Evolutionary conservation across 2,329 filamentous ascomycete species (phyloP).

Genomic region (Fusarium drepaniforme): DNA sequence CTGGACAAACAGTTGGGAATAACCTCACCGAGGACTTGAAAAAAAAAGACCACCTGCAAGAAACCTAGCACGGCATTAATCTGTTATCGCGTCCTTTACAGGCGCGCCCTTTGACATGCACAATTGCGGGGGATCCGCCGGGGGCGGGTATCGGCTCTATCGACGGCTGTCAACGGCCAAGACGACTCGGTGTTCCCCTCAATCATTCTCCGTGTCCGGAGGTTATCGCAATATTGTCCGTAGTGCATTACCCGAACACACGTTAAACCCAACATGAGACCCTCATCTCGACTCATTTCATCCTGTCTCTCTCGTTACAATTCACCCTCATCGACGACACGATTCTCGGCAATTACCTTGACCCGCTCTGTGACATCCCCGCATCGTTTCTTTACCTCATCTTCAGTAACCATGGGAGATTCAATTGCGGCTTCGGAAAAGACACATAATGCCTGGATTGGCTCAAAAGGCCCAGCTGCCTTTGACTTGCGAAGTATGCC

Average conservation of each 20-base stretch:
- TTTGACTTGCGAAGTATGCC: conserved; percentile 56
- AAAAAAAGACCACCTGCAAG: not conserved
- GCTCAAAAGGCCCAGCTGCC: conserved; percentile 52
- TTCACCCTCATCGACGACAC: not conserved
- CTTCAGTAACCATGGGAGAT: conserved; percentile 30
- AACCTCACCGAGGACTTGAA: not conserved
- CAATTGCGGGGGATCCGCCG: conserved; percentile 15
- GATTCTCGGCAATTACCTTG: not conserved
- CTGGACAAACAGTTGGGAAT: not conserved
- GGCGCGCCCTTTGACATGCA: conserved; percentile 5
- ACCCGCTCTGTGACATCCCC: not conserved
- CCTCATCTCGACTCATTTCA: conserved; percentile 12
- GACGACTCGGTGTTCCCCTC: conserved; percentile 24
- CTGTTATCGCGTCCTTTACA: not conserved
- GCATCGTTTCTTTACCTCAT: conserved; percentile 24
- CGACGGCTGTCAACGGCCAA: conserved; percentile 14
- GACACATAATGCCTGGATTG: conserved; percentile 51
- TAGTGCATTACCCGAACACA: not conserved
- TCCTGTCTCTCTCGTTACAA: not conserved
- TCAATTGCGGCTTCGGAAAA: conserved; percentile 17
- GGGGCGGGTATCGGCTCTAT: conserved; percentile 22
- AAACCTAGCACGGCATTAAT: not conserved
- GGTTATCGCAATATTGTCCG: not conserved
- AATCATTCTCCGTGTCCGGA: conserved; percentile 19
- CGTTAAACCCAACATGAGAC: conserved; percentile 18